Evolutionary conservation across 805 yeast species (phyloP).

Genomic region (Kregervanrija pseudodelftensis): DNA sequence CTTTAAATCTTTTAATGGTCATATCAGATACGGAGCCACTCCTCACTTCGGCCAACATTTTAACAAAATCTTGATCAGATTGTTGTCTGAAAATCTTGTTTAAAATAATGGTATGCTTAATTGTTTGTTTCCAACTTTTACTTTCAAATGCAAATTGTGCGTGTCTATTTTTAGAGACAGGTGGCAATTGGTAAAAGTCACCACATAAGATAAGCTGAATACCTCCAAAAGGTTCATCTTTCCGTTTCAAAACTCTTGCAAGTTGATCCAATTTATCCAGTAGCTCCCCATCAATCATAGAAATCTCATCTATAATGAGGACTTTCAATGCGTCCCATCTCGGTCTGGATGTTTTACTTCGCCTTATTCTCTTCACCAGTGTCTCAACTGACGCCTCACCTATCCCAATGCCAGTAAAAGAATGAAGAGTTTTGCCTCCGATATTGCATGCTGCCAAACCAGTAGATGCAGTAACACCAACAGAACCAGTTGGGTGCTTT

Average conservation of each 20-base stretch:
- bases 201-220: conserved; percentile 73
- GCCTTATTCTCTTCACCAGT: conserved; percentile 45
- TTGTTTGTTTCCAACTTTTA: conserved; percentile 50
- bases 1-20: conserved; percentile 43
- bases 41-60: conserved; percentile 72
- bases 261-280: conserved; percentile 57
- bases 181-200: conserved; percentile 79
- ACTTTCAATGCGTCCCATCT: conserved; percentile 56
- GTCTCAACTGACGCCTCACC: conserved; percentile 47
- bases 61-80: conserved; percentile 61
- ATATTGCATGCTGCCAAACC: conserved; percentile 80
- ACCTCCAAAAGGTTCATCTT: conserved; percentile 63
- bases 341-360: conserved; percentile 39
- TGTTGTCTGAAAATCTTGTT: conserved; percentile 69
- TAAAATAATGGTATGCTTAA: conserved; percentile 50
- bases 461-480: conserved; percentile 79
- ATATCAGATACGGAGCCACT: conserved; percentile 47
- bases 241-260: conserved; percentile 44
- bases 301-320: conserved; percentile 67
- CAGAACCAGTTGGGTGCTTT: conserved; percentile 40
- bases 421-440: conserved; percentile 72
- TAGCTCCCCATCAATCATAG: conserved; percentile 70
- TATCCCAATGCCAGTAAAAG: conserved; percentile 72
- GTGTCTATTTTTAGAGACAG: conserved; percentile 39
- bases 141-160: conserved; percentile 60